Evolutionary conservation across 495 filamentous ascomycete genomes (phyloP).

Genomic region (Xylaria curta): DNA sequence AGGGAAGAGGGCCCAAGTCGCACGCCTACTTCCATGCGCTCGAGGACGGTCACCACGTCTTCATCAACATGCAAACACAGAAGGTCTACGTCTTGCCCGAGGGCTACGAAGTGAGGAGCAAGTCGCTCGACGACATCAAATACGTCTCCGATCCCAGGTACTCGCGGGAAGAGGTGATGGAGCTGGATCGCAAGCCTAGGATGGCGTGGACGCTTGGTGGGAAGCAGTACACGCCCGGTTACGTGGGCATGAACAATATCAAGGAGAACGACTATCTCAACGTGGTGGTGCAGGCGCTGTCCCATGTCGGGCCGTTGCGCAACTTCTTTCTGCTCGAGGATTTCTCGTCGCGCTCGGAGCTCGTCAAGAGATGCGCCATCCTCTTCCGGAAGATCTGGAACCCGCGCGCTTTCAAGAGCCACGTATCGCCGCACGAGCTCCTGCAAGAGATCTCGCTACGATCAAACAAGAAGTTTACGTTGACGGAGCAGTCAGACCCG

Average conservation of each 20-base stretch:
- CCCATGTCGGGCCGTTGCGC: constrained; percentile 87
- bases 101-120: constrained; percentile 95
- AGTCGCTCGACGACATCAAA: constrained; percentile 97
- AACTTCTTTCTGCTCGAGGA: constrained; percentile 93
- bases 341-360: constrained; percentile 61
- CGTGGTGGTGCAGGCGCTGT: constrained; percentile 90
- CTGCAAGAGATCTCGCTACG: constrained; percentile 91
- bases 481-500: constrained; percentile 91
- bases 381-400: constrained; percentile 99
- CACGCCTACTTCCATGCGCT: constrained; percentile 98
- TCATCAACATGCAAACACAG: constrained; percentile 94
- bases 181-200: constrained; percentile 78
- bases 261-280: constrained; percentile 99
- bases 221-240: constrained; percentile 87
- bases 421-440: constrained; percentile 97
- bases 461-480: constrained; percentile 89
- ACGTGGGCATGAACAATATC: constrained; percentile 99
- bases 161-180: constrained; percentile 75
- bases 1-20: constrained; percentile 90
- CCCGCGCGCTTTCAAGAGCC: constrained; percentile 91
- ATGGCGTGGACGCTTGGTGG: constrained; percentile 79
- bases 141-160: constrained; percentile 95
- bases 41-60: constrained; percentile 94
- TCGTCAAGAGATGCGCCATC: constrained; percentile 81
- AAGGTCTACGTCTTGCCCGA: constrained; percentile 96